A percentile compares a stretch with the other conserved stretches of the same genome.
Conservation (phyloP, 176 grass and related monocot genomes). For the Ensete ventricosum region DNA sequence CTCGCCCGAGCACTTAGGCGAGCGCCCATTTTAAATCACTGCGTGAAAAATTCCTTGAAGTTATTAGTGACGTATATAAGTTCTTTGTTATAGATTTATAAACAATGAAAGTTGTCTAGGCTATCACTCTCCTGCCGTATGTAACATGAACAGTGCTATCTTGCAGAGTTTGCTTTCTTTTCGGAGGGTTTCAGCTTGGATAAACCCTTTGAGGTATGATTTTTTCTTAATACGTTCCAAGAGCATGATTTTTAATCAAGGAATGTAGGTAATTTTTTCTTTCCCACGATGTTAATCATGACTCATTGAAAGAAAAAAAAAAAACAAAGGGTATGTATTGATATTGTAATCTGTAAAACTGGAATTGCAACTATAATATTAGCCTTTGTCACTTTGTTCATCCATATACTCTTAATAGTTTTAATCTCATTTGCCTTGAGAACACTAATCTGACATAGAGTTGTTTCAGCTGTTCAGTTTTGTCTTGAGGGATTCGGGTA, state of each 20-base stretch:
- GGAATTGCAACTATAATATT: background rate
- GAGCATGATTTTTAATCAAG: background rate
- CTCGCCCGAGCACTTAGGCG: no score
- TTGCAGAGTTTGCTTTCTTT: conserved; percentile 86
- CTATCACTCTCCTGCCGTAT: background rate
- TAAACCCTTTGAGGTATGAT: conserved; percentile 88
- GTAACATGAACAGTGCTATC: background rate
- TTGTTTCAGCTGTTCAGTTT: no score
- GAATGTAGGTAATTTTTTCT: background rate
- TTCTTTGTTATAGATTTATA: background rate
- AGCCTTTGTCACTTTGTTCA: background rate
- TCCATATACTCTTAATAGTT: background rate
- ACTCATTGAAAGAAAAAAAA: background rate
- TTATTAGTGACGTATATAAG: no score
- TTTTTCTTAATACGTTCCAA: background rate
- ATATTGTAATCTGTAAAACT: background rate
- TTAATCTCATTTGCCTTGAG: background rate
- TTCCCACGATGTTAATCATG: background rate
- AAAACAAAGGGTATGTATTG: background rate
- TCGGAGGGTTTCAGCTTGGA: conserved; percentile 83
- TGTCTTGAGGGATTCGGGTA: no score
- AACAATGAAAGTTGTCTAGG: background rate
- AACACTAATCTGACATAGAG: background rate
- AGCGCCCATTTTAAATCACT: no score
- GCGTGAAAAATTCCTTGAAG: no score